A percentile compares a stretch with the other conserved stretches of the same genome.
These are phyloP conservation scores for Peniophora sp. DNA, from an alignment of 1,284 basidiomycete genomes.

Conservation along the genomic window DNA sequence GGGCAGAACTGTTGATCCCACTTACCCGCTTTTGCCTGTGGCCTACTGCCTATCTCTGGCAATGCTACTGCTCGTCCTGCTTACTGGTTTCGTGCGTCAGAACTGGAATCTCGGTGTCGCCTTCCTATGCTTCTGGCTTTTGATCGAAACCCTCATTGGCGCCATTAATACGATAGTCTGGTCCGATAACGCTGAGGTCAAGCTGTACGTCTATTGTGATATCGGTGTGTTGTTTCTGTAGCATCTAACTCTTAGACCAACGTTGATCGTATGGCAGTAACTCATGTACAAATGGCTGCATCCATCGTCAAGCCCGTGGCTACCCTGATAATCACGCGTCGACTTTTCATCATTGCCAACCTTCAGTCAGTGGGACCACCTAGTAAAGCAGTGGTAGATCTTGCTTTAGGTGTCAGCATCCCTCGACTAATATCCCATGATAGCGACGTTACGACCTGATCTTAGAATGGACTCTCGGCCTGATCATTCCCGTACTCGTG, in stretches of 20 bases:
- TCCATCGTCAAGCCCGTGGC: background rate
- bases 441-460: no score
- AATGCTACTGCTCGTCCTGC: background rate
- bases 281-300: no score
- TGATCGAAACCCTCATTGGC: background rate
- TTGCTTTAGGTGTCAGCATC: no score
- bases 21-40: no score
- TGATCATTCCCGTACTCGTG: no score
- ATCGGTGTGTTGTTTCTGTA: background rate
- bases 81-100: background rate
- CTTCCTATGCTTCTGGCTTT: background rate
- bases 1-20: no score
- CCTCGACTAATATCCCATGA: no score
- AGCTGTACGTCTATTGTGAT: background rate
- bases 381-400: background rate
- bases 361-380: background rate
- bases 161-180: background rate
- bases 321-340: background rate
- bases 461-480: no score
- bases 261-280: no score
- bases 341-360: background rate
- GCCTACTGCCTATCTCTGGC: background rate
- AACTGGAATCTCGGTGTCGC: background rate
- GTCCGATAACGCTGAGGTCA: background rate
- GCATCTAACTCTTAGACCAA: no score